Conservation (phyloP, 2,329 filamentous ascomycete genomes). For the Nemania serpens region DNA sequence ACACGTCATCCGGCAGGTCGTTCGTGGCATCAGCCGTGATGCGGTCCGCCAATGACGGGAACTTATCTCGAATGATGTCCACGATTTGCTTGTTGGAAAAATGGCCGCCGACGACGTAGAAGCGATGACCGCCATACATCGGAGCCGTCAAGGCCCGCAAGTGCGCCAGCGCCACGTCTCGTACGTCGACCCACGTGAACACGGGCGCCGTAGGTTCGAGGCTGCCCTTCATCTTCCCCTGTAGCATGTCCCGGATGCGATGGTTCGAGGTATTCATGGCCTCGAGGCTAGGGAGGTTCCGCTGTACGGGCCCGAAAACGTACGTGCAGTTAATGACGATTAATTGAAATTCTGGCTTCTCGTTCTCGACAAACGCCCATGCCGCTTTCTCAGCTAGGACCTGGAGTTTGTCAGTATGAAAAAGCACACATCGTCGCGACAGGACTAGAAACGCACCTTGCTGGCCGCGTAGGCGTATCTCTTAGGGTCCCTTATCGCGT, state of each 20-base stretch:
- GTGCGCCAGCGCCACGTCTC: slow-evolving; percentile 66
- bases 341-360: slow-evolving; percentile 63
- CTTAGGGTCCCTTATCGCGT: slow-evolving; percentile 38
- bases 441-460: slow-evolving; percentile 52
- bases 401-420: slow-evolving; percentile 41
- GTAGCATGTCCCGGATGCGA: slow-evolving; percentile 66
- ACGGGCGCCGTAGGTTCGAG: slow-evolving; percentile 61
- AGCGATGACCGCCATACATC: slow-evolving; percentile 64
- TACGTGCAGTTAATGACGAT: slow-evolving; percentile 66
- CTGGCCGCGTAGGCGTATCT: slow-evolving; percentile 44
- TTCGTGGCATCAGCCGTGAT: slow-evolving; percentile 48
- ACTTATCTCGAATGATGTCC: slow-evolving; percentile 59
- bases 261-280: slow-evolving; percentile 75
- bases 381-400: slow-evolving; percentile 70
- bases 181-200: slow-evolving; percentile 64
- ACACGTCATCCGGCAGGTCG: slow-evolving; percentile 54
- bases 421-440: not conserved
- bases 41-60: slow-evolving; percentile 55
- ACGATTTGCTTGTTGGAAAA: slow-evolving; percentile 65
- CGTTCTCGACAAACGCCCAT: slow-evolving; percentile 64
- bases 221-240: slow-evolving; percentile 62
- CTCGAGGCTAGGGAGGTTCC: slow-evolving; percentile 66
- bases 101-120: slow-evolving; percentile 64
- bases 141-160: slow-evolving; percentile 62
- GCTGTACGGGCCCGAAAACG: slow-evolving; percentile 66